Base-by-base conservation (phyloP, 1,284 basidiomycete species). In the Malassezia nana region DNA sequence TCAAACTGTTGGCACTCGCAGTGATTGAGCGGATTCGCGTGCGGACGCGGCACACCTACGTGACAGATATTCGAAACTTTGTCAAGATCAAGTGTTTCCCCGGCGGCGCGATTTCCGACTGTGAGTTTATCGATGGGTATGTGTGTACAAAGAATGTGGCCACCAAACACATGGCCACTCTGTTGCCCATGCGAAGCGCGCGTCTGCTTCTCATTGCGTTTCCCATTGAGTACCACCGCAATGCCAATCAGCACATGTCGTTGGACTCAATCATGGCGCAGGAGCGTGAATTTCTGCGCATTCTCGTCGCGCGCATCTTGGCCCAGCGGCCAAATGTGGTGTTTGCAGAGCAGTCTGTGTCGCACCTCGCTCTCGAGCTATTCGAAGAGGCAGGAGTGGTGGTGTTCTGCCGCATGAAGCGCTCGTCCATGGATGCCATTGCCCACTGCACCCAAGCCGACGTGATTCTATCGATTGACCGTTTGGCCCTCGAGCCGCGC, bases 21-120 rank as follows among this genome's bases (percentile, higher is more conserved):
- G 69, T 69, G 31, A 52, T 70, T 42, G 63, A 65, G 13, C 60
- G 63, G 8, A 63, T 74, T 33, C 66, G 62, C 29, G 65, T 71
- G 7, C 74, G 78, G 39, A 74, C 78, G 2, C 74, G 75, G 10
- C 75, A 74, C 2, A 86, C 88, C 49, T 90, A 94, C 66, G 75
- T 75, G 28, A 91, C 94, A 81, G 92, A 98, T 74, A 85, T 95
- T 18, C 81, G 92, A 43, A 81, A 86, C 25, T 95, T 94, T 65
- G 88, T 98, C 61, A 98, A 98, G 78, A 91, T 98, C 76, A 98
- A 99, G 78, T 92, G 94, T 75, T 86, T 98, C 16, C 91, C 94
- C 0, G 94, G 94, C 12, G 94, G 94, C 10, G 79, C 81, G 46
- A 89, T 91, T 30, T 81, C 79, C 28, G 89, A 98, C 73, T 94